These are phyloP conservation scores for Zasmidium citrigriseum DNA, from an alignment of 2,329 filamentous ascomycete species.

Conservation along the genomic window DNA sequence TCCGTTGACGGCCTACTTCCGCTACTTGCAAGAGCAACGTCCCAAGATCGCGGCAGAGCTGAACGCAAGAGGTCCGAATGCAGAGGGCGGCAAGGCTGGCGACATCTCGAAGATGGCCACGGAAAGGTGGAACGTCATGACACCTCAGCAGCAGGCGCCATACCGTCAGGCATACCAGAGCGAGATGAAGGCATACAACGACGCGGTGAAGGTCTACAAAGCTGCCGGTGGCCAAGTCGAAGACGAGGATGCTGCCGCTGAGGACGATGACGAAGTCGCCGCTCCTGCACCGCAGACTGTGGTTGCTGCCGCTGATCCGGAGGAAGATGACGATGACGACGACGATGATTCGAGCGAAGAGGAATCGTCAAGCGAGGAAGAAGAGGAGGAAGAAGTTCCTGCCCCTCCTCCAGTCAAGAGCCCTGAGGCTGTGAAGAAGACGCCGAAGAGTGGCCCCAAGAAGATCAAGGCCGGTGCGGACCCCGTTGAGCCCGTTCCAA, in stretches of 20 bases:
- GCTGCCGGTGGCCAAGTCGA: constrained; percentile 43
- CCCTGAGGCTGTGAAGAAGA: constrained; percentile 21
- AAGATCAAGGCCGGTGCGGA: too few species aligned
- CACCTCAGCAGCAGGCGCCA: constrained; percentile 69
- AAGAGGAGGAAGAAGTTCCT: constrained; percentile 34
- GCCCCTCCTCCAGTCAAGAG: constrained; percentile 32
- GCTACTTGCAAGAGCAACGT: constrained; percentile 88
- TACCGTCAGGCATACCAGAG: constrained; percentile 60
- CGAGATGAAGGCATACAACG: constrained; percentile 59
- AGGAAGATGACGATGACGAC: constrained; percentile 20
- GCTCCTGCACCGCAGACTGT: constrained; percentile 16
- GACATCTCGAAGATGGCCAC: constrained; percentile 87
- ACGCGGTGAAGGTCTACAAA: constrained; percentile 58
- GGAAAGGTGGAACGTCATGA: constrained; percentile 80
- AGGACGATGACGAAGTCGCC: constrained; percentile 34
- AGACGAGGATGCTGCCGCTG: constrained; percentile 17
- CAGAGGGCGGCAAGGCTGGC: constrained; percentile 74
- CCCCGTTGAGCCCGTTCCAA: background rate
- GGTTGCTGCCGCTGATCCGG: constrained; percentile 16
- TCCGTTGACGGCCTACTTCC: constrained; percentile 89
- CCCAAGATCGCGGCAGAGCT: constrained; percentile 71
- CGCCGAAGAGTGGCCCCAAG: constrained; percentile 29
- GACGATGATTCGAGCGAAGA: constrained; percentile 16
- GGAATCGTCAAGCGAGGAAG: too few species aligned
- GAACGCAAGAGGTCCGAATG: constrained; percentile 50